Evolutionary conservation across 2,329 filamentous ascomycete species (phyloP), one percentile per base, ranked within the genome.

Genomic region (Coniochaeta hoffmannii): DNA sequence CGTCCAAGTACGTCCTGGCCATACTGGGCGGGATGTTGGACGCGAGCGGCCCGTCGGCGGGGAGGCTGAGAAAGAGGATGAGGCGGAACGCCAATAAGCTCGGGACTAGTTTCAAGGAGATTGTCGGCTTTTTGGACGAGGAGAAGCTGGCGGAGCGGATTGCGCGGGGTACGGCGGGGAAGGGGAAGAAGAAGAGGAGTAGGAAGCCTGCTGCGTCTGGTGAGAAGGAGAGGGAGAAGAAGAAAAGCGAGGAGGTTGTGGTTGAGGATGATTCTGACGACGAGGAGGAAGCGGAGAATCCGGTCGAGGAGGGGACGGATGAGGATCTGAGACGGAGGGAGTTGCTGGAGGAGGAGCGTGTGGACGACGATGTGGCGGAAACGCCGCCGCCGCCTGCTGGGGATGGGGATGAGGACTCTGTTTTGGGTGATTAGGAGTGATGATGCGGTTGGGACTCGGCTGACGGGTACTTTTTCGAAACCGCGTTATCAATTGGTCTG

Each of bases 71-170:
- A 59, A 82, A 83, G 63, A 81, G 91, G 19, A 76, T 99, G 22
- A 78, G 87, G 63, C 80, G 89, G 61, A 97, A 99, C 71, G 87
- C 87, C 66, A 76, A 75, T n/a, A 85, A 83, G 65, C 79, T 99
- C 3, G 94, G 94, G 2, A 76, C 82, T 49, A 97, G 94, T 67
- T 95, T 89, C 76, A 89, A 87, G 65, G 90, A 94, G 63, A 84
- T 97, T 7, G 75, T 96, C 4, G 82, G 83, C 9, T 94, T 87
- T 68, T 76, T 97, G 4, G 91, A 96, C 64, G 82, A 87, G 56
- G 76, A 79, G 51, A 85, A 86, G 64, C 69, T 81, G 44, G 77
- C 77, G 61, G 74, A 76, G 53, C 60, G 71, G 56, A 69, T 70
- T 53, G 61, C 61, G 54, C 54, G 58, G 3, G 67, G 67, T n/a